phyloP scores from a whole-genome alignment of 2,329 filamentous ascomycete genomes.

The Arachnomyces sp. region DNA sequence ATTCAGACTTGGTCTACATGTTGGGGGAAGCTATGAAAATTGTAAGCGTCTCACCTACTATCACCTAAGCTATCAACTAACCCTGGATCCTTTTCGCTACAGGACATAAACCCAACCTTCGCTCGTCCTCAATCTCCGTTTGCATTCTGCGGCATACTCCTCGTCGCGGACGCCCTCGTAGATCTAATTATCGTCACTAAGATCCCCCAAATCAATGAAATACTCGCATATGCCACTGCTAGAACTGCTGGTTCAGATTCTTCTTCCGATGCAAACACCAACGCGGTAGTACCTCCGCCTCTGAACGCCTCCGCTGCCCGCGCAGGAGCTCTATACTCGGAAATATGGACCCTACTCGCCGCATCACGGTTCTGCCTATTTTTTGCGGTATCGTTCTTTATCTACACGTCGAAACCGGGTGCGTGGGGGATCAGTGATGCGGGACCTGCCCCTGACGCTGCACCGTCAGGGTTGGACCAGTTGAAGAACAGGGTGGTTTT shows the following conservation, averaged over 20 bases:
- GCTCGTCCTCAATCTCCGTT: slow-evolving; percentile 62
- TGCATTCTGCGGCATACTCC: slow-evolving; percentile 60
- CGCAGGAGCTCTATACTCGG: slow-evolving; percentile 28
- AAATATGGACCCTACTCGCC: slow-evolving; percentile 31
- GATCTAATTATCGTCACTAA: slow-evolving; percentile 57
- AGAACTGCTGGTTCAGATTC: slow-evolving; percentile 32
- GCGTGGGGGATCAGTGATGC: slow-evolving; percentile 14
- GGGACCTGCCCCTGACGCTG: not conserved
- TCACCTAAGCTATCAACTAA: slow-evolving; percentile 8
- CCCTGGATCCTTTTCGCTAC: slow-evolving; percentile 5
- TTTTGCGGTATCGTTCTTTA: slow-evolving; percentile 30
- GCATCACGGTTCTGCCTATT: slow-evolving; percentile 29
- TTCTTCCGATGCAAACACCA: not conserved
- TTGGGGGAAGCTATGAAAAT: slow-evolving; percentile 78
- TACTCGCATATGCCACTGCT: slow-evolving; percentile 61
- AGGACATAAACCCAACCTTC: slow-evolving; percentile 56
- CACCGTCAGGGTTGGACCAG: slow-evolving; percentile 47
- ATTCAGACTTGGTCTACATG: slow-evolving; percentile 73
- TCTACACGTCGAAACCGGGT: slow-evolving; percentile 27
- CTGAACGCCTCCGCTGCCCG: slow-evolving; percentile 9
- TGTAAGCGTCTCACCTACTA: slow-evolving; percentile 38
- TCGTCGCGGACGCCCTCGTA: slow-evolving; percentile 56
- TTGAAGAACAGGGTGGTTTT: slow-evolving; percentile 82
- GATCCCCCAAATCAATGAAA: slow-evolving; percentile 58
- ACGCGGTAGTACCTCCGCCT: slow-evolving; percentile 1